phyloP scores from a whole-genome alignment of 169 alveolate species.

The Plasmodium sp. region DNA sequence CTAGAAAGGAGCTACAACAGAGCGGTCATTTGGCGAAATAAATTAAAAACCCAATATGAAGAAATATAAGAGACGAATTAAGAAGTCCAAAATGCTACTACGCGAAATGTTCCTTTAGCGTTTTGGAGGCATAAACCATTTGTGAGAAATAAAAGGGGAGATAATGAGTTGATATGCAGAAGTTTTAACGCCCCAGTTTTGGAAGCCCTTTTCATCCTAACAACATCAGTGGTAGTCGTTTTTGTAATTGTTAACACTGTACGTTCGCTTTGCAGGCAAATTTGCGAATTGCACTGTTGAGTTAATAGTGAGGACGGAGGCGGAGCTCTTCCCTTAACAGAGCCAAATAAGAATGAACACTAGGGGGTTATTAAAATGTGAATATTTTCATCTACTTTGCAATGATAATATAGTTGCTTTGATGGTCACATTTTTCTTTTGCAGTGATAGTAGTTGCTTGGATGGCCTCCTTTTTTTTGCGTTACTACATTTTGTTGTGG shows the following conservation, averaged over 20 bases:
- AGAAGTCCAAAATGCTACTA: background rate
- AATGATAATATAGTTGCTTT: background rate
- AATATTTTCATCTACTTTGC: background rate
- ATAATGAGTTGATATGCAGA: background rate
- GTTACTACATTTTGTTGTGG: background rate
- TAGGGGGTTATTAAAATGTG: too few relatives aligned
- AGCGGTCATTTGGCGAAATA: background rate
- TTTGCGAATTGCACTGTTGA: too few relatives aligned
- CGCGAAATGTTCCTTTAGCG: background rate
- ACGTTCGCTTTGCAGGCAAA: too few relatives aligned
- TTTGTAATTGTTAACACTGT: background rate
- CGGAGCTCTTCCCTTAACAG: too few relatives aligned
- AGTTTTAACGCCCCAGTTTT: background rate
- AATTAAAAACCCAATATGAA: background rate
- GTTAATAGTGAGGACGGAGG: too few relatives aligned
- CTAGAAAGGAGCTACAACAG: background rate
- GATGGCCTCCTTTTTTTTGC: background rate
- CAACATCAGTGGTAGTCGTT: background rate
- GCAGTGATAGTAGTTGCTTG: background rate
- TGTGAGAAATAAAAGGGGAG: background rate
- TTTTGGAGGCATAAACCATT: background rate
- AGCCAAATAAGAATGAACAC: too few relatives aligned
- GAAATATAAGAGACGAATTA: background rate
- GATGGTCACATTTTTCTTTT: background rate
- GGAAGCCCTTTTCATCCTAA: background rate